phyloP scores from a whole-genome alignment of 345 rosid species.

The Isatis tinctoria region DNA sequence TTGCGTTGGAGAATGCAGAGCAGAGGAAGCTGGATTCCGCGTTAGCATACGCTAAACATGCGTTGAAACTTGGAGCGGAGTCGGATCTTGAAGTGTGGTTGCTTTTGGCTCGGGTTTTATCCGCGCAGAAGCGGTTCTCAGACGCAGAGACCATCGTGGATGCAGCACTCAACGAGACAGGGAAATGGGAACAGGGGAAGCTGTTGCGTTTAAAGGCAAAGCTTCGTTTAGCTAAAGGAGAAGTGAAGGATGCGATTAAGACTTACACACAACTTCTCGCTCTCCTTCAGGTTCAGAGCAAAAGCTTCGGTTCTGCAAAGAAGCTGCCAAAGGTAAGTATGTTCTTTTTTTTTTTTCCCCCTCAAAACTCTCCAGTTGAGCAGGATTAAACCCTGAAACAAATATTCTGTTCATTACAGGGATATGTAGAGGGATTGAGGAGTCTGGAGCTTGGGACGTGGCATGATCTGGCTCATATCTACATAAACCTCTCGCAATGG shows the following conservation, averaged over 20 bases:
- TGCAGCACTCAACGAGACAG: slow-evolving; percentile 69
- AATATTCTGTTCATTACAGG: slow-evolving; percentile 32
- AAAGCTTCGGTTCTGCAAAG: slow-evolving; percentile 44
- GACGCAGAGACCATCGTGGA: slow-evolving; percentile 57
- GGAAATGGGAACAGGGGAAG: slow-evolving; percentile 82
- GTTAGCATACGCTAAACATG: slow-evolving; percentile 40
- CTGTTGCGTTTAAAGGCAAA: slow-evolving; percentile 73
- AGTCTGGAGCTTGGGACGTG: slow-evolving; percentile 64
- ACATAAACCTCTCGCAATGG: slow-evolving; percentile 60
- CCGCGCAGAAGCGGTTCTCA: slow-evolving; percentile 56
- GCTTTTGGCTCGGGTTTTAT: slow-evolving; percentile 66
- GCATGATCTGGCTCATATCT: slow-evolving; percentile 72
- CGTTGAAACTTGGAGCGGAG: slow-evolving; percentile 55
- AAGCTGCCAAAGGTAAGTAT: slow-evolving; percentile 44
- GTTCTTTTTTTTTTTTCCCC: background rate
- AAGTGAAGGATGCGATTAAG: slow-evolving; percentile 45
- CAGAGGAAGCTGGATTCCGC: slow-evolving; percentile 74
- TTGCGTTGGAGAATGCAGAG: slow-evolving; percentile 65
- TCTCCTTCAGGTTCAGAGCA: slow-evolving; percentile 65
- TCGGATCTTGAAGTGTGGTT: slow-evolving; percentile 61
- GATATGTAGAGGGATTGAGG: slow-evolving; percentile 31
- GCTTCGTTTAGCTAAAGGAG: slow-evolving; percentile 66
- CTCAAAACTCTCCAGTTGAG: background rate
- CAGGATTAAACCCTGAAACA: background rate
- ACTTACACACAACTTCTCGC: slow-evolving; percentile 74